Base-by-base conservation (phyloP, 495 filamentous ascomycete species). In the Xylaria venustula region DNA sequence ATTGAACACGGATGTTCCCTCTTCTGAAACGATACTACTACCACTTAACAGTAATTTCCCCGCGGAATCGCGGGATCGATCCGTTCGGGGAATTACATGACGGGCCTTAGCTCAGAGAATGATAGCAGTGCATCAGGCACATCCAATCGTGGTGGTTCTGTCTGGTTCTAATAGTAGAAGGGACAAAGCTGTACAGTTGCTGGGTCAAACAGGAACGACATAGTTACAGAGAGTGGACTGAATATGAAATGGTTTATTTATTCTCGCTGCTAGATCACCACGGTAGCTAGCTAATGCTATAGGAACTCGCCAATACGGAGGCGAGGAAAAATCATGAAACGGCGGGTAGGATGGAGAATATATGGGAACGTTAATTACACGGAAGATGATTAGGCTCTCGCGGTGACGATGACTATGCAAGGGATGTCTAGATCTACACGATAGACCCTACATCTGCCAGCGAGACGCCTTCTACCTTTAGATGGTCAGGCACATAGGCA, bases 41-140 rank as follows among this genome's bases (percentile, higher is more conserved):
- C n/a, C 6, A 11, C 30, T 34, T n/a, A n/a, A 11, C 30, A 34
- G 30, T 34, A 34, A 11, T 5, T 34, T 1, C 50, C 19, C 20
- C 45, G 46, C 45, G 17, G 46, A 58, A 23, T 41, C 25, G 56
- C 37, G 45, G 22, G 28, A 58, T 50, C 46, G 56, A 50, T 46
- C 56, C 56, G 45, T 42, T 58, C 46, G 34, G 19, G 56, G 46
- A 41, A 19, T 30, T 58, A 50, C 56, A 42, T 28, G 23, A 48
- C 30, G 7, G 25, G 25, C 17, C 40, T 9, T 49, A 49, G 55
- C 55, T 45, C 14, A 42, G 56, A 50, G 47, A 2, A 50, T 44
- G 17, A 42, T 49, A 58, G 32, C 8, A 15, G 12, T 20, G 23
- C 34, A 34, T 28, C 22, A 34, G 40, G 19, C 19, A 57, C 30